A percentile compares a stretch with the other conserved stretches of the same genome.
These are phyloP conservation scores for Capsicum chinense DNA, from an alignment of 257 asterid genomes.

Conservation along the genomic window DNA sequence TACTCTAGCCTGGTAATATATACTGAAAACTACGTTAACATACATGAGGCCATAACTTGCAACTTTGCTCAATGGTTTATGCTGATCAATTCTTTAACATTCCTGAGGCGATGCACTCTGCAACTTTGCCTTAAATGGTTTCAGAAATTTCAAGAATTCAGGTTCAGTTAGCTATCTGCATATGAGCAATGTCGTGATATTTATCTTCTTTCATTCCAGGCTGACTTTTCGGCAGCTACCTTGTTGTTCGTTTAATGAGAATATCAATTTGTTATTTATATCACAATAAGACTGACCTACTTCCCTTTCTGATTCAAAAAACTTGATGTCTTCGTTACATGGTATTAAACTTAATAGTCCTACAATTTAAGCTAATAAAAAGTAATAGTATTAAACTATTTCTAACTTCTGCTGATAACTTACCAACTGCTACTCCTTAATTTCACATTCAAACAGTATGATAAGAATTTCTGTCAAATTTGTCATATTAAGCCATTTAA, in stretches of 20 bases:
- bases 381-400: background rate
- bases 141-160: conserved; percentile 1
- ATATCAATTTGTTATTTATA: background rate
- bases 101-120: background rate
- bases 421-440: background rate
- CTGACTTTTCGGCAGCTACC: background rate
- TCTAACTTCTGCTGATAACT: conserved; percentile 5
- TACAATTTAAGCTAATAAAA: background rate
- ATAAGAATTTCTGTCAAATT: background rate
- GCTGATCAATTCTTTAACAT: background rate
- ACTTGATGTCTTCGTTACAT: background rate
- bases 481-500: background rate
- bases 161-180: background rate
- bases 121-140: background rate
- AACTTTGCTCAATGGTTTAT: background rate
- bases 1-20: background rate
- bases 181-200: background rate
- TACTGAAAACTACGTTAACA: background rate
- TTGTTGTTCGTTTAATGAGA: conserved; percentile 8
- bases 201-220: conserved; percentile 22
- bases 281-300: background rate
- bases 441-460: background rate
- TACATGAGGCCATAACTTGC: background rate
- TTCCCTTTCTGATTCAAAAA: conserved; percentile 2
- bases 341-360: background rate